These are phyloP conservation scores for Fusarium haematococcum DNA, from an alignment of 2,329 filamentous ascomycete species.

Conservation along the genomic window DNA sequence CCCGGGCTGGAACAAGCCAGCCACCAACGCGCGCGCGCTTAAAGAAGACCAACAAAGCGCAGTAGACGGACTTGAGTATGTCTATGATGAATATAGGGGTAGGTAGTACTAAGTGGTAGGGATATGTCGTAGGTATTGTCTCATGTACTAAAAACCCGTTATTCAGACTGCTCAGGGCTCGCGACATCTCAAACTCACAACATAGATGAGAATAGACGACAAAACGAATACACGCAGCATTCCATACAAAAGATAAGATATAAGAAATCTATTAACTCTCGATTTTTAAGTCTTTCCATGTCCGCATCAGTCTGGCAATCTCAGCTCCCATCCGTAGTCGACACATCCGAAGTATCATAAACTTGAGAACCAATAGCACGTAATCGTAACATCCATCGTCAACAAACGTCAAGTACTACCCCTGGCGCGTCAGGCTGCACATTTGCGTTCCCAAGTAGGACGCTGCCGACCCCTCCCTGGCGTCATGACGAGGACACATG, in stretches of 20 bases:
- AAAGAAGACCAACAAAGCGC: not conserved
- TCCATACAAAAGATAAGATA: conserved; percentile 7
- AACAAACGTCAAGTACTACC: not conserved
- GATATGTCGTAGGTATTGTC: not conserved
- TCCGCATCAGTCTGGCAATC: conserved; percentile 29
- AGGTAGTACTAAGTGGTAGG: not conserved
- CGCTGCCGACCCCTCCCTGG: not conserved
- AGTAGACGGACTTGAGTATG: not conserved
- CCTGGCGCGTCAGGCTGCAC: not conserved
- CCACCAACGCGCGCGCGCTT: conserved; percentile 55
- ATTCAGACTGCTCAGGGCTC: not conserved
- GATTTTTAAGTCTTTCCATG: conserved; percentile 39
- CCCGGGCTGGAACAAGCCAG: conserved; percentile 73
- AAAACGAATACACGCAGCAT: not conserved
- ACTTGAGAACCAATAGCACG: conserved; percentile 6
- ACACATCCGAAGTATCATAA: conserved; percentile 15
- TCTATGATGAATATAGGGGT: not conserved
- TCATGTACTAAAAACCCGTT: not conserved
- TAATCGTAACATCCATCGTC: conserved; percentile 17
- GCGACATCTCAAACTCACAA: not conserved
- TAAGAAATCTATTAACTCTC: conserved; percentile 43
- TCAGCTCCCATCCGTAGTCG: conserved; percentile 15
- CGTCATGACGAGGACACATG: not conserved
- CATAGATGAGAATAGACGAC: not conserved
- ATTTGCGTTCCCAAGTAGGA: not conserved